Conservation (phyloP, 495 filamentous ascomycete genomes). For the Aspergillus ellipticus region DNA sequence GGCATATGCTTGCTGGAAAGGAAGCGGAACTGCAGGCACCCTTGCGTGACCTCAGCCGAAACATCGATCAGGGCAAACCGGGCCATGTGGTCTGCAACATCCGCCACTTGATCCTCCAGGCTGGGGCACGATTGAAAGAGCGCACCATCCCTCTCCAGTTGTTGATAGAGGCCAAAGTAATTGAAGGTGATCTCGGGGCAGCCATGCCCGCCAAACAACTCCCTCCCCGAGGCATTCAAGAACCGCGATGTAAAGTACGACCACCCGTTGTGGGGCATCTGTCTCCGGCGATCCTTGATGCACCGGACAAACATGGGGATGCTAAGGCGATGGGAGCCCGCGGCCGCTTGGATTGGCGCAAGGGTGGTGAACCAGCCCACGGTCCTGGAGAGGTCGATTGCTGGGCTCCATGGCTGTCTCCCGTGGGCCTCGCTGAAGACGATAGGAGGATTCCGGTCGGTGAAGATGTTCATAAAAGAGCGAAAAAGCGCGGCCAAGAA, state of each 20-base stretch:
- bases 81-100: constrained; percentile 19
- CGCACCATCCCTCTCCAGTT: constrained; percentile 35
- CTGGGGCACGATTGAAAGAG: constrained; percentile 17
- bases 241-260: constrained; percentile 21
- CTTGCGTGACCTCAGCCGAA: neutral
- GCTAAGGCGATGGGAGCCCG: constrained; percentile 15
- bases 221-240: neutral
- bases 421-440: constrained; percentile 9
- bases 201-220: constrained; percentile 33
- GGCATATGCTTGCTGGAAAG: neutral
- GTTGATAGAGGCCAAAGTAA: constrained; percentile 52
- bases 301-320: neutral
- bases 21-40: neutral
- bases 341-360: neutral
- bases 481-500: neutral
- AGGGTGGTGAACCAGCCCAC: constrained; percentile 12
- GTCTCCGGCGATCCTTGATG: constrained; percentile 20
- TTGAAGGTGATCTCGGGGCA: constrained; percentile 60
- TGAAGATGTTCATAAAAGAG: neutral
- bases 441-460: neutral
- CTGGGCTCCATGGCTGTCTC: neutral
- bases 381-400: constrained; percentile 1
- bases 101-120: constrained; percentile 25
- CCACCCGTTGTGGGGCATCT: constrained; percentile 24
- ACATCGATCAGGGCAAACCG: constrained; percentile 52